Percentiles rank a stretch among this genome's conserved stretches.
phyloP scores from a whole-genome alignment of 2,329 filamentous ascomycete species.

The Rhynchosporium agropyri region DNA sequence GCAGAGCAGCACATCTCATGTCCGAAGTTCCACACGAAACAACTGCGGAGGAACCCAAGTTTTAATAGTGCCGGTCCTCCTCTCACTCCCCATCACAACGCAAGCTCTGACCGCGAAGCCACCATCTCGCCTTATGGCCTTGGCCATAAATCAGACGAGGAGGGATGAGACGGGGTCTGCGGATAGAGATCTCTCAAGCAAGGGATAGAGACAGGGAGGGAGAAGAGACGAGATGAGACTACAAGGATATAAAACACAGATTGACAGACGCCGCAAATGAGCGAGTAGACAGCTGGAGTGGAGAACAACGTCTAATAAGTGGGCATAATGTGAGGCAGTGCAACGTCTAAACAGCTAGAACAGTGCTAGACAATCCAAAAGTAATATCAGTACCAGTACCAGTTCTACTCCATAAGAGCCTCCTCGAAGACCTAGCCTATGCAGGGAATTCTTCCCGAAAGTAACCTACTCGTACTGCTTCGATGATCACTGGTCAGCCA shows the following conservation, averaged over 20 bases:
- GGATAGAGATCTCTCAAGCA: constrained; percentile 12
- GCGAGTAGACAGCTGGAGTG: background rate
- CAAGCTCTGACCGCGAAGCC: background rate
- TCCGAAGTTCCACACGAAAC: too few relatives aligned
- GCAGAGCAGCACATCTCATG: too few relatives aligned
- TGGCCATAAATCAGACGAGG: constrained; percentile 7
- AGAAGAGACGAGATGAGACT: background rate
- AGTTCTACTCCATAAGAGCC: too few relatives aligned
- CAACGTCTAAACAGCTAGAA: constrained; percentile 7
- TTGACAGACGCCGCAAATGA: background rate
- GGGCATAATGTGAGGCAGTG: constrained; percentile 2
- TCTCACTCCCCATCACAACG: constrained; percentile 3
- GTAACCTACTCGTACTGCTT: background rate
- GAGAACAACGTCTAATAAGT: constrained; percentile 6
- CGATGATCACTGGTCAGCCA: too few relatives aligned
- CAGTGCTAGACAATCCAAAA: background rate
- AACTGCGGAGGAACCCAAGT: background rate
- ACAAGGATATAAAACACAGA: background rate
- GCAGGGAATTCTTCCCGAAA: too few relatives aligned
- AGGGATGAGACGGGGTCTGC: constrained; percentile 3
- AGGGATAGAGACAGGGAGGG: background rate
- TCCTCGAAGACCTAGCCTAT: too few relatives aligned
- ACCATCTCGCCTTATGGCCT: constrained; percentile 9
- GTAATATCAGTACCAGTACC: background rate
- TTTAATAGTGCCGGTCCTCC: background rate